These are phyloP conservation scores for Eucalyptus caleyi DNA, from an alignment of 345 rosid genomes.

Conservation along the genomic window DNA sequence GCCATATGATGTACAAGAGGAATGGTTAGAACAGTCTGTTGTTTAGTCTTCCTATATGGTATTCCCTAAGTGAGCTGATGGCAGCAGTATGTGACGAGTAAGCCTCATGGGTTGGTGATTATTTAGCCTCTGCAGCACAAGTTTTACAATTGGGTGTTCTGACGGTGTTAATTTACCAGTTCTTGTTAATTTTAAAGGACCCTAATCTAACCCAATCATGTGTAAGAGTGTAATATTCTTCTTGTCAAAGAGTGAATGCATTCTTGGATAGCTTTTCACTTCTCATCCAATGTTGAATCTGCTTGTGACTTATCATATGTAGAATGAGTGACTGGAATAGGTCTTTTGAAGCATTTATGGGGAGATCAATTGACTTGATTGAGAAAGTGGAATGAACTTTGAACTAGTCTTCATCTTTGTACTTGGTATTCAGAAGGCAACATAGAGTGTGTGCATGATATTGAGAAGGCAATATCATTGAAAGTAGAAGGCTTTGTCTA, in stretches of 20 bases:
- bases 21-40: not conserved
- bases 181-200: not conserved
- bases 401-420: not conserved
- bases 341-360: not conserved
- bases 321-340: not conserved
- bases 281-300: not conserved
- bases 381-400: not conserved
- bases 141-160: not conserved
- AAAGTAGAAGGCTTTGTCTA: not conserved
- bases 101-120: not conserved
- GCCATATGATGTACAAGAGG: constrained; percentile 2
- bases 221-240: not conserved
- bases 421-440: not conserved
- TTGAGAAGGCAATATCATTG: not conserved
- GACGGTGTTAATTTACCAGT: not conserved
- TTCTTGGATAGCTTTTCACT: not conserved
- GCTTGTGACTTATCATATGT: not conserved
- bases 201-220: not conserved
- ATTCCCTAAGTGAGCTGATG: constrained; percentile 13
- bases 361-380: not conserved
- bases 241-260: not conserved
- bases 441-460: not conserved
- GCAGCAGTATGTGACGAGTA: constrained; percentile 4
- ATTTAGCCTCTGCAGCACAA: not conserved
- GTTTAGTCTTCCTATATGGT: constrained; percentile 15